Percentiles rank a stretch among this genome's conserved stretches.
Evolutionary conservation across 1,284 basidiomycete genomes (phyloP).

Genomic region (Xerocomus minutiporus): DNA sequence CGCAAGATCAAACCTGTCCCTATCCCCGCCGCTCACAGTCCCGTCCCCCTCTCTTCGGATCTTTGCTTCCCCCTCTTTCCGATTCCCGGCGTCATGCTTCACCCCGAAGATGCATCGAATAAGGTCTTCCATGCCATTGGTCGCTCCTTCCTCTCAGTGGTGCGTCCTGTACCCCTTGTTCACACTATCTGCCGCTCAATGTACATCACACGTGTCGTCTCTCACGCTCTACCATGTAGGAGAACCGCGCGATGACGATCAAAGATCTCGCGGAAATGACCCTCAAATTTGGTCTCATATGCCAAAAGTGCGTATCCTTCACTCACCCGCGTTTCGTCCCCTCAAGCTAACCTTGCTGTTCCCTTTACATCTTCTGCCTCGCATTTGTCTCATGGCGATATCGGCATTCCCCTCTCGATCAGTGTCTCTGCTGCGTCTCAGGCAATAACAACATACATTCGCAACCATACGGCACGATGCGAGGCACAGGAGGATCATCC

Average conservation of each 20-base stretch:
- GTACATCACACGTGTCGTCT: conserved; percentile 11
- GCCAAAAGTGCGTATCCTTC: conserved; percentile 59
- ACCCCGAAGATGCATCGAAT: conserved; percentile 64
- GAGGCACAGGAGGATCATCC: conserved; percentile 66
- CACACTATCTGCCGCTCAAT: conserved; percentile 11
- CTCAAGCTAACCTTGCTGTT: background rate
- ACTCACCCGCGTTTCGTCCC: background rate
- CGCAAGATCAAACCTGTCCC: conserved; percentile 38
- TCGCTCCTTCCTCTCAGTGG: conserved; percentile 66
- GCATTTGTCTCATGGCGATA: conserved; percentile 16
- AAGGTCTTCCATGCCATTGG: conserved; percentile 69
- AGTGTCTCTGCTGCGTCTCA: conserved; percentile 73
- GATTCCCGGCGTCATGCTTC: conserved; percentile 56
- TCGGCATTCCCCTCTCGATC: conserved; percentile 4
- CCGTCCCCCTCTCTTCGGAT: conserved; percentile 12
- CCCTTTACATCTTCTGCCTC: conserved; percentile 10
- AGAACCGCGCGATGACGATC: conserved; percentile 77
- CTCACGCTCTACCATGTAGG: conserved; percentile 35
- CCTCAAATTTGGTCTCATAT: conserved; percentile 57
- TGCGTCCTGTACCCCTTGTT: conserved; percentile 36
- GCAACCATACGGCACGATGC: conserved; percentile 64
- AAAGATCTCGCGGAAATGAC: conserved; percentile 74
- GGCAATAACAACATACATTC: conserved; percentile 74
- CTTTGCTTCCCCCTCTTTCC: conserved; percentile 43
- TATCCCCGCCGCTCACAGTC: conserved; percentile 17